phyloP scores from a whole-genome alignment of 2,329 filamentous ascomycete genomes.

The Fusarium albosuccineum region DNA sequence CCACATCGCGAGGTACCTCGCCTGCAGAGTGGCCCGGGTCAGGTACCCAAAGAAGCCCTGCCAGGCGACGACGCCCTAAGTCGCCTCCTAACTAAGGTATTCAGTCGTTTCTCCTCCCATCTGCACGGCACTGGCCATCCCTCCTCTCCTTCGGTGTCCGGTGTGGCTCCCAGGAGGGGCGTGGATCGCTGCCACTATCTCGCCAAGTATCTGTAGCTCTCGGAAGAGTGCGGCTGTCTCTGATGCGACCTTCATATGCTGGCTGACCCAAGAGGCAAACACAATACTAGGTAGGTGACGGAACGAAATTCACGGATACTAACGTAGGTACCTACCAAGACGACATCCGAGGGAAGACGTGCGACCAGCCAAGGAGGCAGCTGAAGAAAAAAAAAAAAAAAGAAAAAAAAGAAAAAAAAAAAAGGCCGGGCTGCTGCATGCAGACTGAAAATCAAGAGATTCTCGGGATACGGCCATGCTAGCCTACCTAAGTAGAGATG shows the following conservation, averaged over 20 bases:
- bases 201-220: background rate
- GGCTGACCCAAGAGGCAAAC: constrained; percentile 35
- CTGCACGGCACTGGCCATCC: constrained; percentile 39
- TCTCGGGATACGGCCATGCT: background rate
- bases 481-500: background rate
- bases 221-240: constrained; percentile 43
- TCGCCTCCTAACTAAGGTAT: too few species aligned
- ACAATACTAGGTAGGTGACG: background rate
- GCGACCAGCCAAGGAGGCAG: background rate
- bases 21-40: constrained; percentile 1
- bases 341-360: background rate
- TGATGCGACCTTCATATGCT: constrained; percentile 37
- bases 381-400: too few species aligned
- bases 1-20: constrained; percentile 12
- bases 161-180: constrained; percentile 29
- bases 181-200: constrained; percentile 2
- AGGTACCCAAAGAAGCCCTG: constrained; percentile 14
- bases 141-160: constrained; percentile 4
- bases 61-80: constrained; percentile 1
- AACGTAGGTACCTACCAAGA: background rate
- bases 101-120: constrained; percentile 5
- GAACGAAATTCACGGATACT: constrained; percentile 6
- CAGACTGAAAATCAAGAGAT: constrained; percentile 9
- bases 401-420: too few species aligned
- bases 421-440: constrained; percentile 12